These are phyloP conservation scores for Verbena officinalis DNA, from an alignment of 257 asterid genomes.

Conservation along the genomic window DNA sequence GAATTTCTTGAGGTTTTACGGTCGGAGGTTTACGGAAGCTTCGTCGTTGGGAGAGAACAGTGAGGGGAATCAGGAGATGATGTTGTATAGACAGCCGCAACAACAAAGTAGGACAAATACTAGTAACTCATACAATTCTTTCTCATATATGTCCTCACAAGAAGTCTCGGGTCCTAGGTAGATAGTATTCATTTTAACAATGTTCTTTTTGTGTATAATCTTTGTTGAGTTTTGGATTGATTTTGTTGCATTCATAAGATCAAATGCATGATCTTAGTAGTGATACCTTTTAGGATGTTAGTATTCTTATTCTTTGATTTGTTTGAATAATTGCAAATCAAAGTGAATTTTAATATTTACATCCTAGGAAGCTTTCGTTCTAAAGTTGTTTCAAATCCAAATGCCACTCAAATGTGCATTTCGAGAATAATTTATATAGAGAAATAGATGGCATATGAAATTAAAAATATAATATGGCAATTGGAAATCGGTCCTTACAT, in stretches of 20 bases:
- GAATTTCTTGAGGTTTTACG: constrained; percentile 73
- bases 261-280: background rate
- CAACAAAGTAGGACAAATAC: constrained; percentile 30
- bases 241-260: background rate
- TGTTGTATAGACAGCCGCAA: constrained; percentile 32
- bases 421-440: too few relatives aligned
- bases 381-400: too few relatives aligned
- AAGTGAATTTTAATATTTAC: too few relatives aligned
- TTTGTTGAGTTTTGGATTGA: background rate
- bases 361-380: too few relatives aligned
- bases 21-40: constrained; percentile 70
- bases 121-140: constrained; percentile 35
- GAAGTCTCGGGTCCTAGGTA: constrained; percentile 69
- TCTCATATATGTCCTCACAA: constrained; percentile 56
- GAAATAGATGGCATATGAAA: too few relatives aligned
- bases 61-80: constrained; percentile 33
- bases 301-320: background rate
- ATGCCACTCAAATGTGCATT: too few relatives aligned
- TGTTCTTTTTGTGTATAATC: background rate
- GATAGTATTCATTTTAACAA: constrained; percentile 18
- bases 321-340: too few relatives aligned
- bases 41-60: constrained; percentile 42
- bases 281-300: background rate
- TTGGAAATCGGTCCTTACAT: too few relatives aligned
- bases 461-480: too few relatives aligned